phyloP scores from a whole-genome alignment of 257 asterid genomes.

The Solanum chiquidenum region DNA sequence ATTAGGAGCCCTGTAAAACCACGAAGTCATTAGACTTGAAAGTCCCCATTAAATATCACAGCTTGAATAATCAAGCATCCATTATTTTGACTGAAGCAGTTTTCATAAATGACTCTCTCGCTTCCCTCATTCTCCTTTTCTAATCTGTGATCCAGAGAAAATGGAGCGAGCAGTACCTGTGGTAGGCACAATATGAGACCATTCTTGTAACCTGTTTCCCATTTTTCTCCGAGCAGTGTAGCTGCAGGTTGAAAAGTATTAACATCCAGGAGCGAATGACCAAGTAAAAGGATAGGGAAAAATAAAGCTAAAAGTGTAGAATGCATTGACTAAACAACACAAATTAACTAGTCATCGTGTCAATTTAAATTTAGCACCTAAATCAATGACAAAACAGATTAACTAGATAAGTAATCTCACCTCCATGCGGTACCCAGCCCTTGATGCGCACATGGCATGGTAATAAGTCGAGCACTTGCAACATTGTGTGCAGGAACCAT shows the following conservation, averaged over 20 bases:
- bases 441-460: constrained; percentile 93
- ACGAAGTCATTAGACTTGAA: neutral
- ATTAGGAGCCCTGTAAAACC: constrained; percentile 61
- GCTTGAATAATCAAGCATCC: neutral
- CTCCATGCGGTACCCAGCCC: constrained; percentile 99
- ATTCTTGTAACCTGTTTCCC: constrained; percentile 82
- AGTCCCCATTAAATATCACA: neutral
- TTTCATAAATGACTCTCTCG: neutral
- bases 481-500: constrained; percentile 98
- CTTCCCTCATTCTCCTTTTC: neutral
- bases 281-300: neutral
- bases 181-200: constrained; percentile 95
- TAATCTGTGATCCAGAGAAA: neutral
- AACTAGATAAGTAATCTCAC: constrained; percentile 30
- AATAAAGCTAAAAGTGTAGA: neutral
- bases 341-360: neutral
- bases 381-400: neutral
- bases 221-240: constrained; percentile 91
- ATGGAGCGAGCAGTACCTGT: constrained; percentile 48
- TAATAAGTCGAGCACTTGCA: constrained; percentile 87
- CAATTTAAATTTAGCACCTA: neutral
- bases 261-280: neutral
- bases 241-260: constrained; percentile 42
- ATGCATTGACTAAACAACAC: neutral
- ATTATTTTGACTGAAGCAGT: neutral